Percentiles rank a stretch among this genome's conserved stretches.
phyloP scores from a whole-genome alignment of 23 red algal genomes.

The Agarophyton chilense region DNA sequence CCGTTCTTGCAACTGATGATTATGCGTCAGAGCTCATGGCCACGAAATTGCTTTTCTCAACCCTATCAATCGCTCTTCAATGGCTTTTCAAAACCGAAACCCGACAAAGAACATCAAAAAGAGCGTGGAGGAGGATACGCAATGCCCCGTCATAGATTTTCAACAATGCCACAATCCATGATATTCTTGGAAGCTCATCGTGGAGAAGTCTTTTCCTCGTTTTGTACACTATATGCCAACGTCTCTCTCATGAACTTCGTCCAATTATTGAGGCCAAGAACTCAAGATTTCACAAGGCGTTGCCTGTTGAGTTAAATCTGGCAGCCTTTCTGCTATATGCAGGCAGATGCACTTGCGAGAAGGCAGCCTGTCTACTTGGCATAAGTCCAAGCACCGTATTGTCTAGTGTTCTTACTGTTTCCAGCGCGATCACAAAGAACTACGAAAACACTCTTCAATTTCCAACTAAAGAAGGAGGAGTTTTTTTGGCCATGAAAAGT shows the following conservation, averaged over 20 bases:
- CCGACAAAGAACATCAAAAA: neutral
- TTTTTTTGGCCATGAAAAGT: neutral
- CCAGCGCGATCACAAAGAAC: neutral
- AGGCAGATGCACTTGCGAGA: neutral
- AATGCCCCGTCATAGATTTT: neutral
- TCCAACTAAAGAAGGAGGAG: neutral
- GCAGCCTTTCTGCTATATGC: conserved; percentile 21
- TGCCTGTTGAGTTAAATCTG: neutral
- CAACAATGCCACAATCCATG: neutral
- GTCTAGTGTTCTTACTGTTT: neutral
- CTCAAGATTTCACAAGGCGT: neutral
- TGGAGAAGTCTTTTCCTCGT: neutral
- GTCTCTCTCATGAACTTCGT: neutral
- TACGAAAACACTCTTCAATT: neutral
- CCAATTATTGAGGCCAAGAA: neutral
- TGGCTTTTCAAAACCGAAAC: no score
- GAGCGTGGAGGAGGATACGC: neutral
- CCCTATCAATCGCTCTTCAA: neutral
- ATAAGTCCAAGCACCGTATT: neutral
- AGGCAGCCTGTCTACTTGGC: neutral
- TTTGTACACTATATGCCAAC: neutral
- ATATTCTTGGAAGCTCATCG: neutral
- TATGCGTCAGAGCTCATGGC: neutral
- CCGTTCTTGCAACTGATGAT: neutral
- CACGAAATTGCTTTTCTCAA: neutral